Base-by-base conservation (phyloP, 495 filamentous ascomycete genomes). In the Aspergillus hancockii region DNA sequence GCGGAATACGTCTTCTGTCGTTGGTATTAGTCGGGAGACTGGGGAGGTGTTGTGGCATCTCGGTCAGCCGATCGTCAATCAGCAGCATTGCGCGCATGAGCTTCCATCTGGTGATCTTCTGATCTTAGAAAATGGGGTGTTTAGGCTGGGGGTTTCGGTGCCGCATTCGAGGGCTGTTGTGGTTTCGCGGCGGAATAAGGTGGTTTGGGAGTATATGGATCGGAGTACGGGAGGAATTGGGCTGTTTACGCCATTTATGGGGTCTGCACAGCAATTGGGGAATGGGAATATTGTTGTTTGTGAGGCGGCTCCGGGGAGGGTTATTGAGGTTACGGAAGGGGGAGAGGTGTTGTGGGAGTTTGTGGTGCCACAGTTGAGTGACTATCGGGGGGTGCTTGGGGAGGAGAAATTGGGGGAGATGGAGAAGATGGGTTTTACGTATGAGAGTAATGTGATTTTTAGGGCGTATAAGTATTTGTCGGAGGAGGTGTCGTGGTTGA, bases 201-300 rank as follows among this genome's bases (percentile, higher is more conserved):
- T 80, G 8, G 67, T 71, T 14, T 81, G 78, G 78, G 69, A 81
- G 55, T 81, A 79, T 36, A 63, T 62, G 16, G 78, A 81, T 60
- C 62, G 60, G 0, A 68, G 68, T n/a, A 72, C 73, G n/a, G 71
- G 70, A 13, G 64, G 62, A 0, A 60, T 80, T 22, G 72, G 71
- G 1, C 77, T 81, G 58, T 79, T 81, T 61, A 79, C 76, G 4
- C 77, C 77, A 12, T 80, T 80, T 49, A 81, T 81, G 78, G 77
- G 78, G n/a, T 71, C 70, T 30, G 78, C 77, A 8, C 77, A 79
- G 61, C 61, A 67, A 22, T 54, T 80, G 22, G 30, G 9, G 6
- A 73, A 71, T 56, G 76, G 74, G 34, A 81, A 80, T 54, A 71
- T 74, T 0, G 46, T 81, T 34, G 38, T 81, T 12, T 78, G 72